Evolutionary conservation across 495 filamentous ascomycete species (phyloP), one percentile per base, ranked within the genome.

Genomic region (Patellaria atrata): DNA sequence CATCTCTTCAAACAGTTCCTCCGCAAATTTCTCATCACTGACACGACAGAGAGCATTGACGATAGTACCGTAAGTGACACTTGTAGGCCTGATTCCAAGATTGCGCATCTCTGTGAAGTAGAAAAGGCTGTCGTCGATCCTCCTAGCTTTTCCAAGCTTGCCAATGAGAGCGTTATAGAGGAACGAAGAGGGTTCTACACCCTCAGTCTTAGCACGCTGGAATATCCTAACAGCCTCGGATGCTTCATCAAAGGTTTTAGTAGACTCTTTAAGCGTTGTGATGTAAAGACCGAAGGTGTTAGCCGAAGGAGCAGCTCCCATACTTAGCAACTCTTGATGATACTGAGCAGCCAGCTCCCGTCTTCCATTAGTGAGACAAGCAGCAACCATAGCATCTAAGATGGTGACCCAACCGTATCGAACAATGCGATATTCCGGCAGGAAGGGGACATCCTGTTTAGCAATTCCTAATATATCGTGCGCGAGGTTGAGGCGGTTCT

Each of bases 271-370:
- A 37, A 96, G 63, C 2, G 87, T 96, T 16, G 92, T 94, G 60
- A 97, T 97, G 64, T 96, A 97, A 4, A 96, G 70, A 31, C 89
- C 89, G 44, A 87, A 97, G 7, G 89, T 97, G 62, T 97, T 97
- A 32, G 89, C 91, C 1, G 89, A 85, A 21, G 91, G 91, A 14
- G 84, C 78, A 45, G 75, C 71, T 30, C 87, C 85, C 62, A 94
- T 81, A 24, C 79, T 72, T 4, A 83, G 68, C 38, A 97, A 69
- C 48, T 97, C 83, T 48, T 84, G 74, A 58, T 96, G 89, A 58
- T 79, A 94, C 44, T 79, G 71, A 43, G 76, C 73, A 38, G 89
- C 91, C 35, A 81, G 59, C 24, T 63, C 60, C 20, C 85, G 79
- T 37, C 84, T 75, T 37, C 86, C 86, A 23, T 82, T 64, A 9